Base-by-base conservation (phyloP, 2,329 filamentous ascomycete genomes). In the Teratosphaeria destructans region DNA sequence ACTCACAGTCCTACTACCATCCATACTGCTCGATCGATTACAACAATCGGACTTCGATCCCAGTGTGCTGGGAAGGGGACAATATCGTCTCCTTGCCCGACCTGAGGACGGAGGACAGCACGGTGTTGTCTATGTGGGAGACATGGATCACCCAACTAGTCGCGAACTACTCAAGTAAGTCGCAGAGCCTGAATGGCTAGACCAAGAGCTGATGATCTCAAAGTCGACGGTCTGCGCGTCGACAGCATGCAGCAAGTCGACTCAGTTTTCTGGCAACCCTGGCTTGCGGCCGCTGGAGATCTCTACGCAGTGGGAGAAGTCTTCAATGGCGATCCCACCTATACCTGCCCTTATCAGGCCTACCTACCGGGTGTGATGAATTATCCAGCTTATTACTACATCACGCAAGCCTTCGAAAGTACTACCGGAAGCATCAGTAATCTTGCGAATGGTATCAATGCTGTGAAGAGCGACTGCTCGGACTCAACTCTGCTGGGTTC, bases 101-200 rank as follows among this genome's bases (percentile, higher is more conserved):
- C 63, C 67, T 88, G 12, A 74, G 82, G 56, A 87, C 85, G 0
- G 76, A 80, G 47, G 73, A 77, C 32, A 55, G 72, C 0, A 69
- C 69, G 1, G 79, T 87, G 12, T 75, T 77, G 19, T 70, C 68
- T 19, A 73, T 81, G 14, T 82, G 81, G 69, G 74, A 82, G 55
- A 70, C 74, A 23, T 88, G 85, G 85, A 76, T 88, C 63, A 71
- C 68, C n/a, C 74, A 74, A 53, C 73, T 87, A 0, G 80, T 88
- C 1, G 67, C 75, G 3, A 82, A 83, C 62, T 88, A 85, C 67
- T 76, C 76, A 29, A 83, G 64, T 67, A 63, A 34, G 55, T 54
- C 11, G 32, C 14, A 16, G 19, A 19, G 26, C 2, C 16, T 32
- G 39, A 39, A 23, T 35, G 39, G 8, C 29, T 5, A 23, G 55